Conservation (phyloP, 1,284 basidiomycete genomes). For the Ustilago tritici region DNA sequence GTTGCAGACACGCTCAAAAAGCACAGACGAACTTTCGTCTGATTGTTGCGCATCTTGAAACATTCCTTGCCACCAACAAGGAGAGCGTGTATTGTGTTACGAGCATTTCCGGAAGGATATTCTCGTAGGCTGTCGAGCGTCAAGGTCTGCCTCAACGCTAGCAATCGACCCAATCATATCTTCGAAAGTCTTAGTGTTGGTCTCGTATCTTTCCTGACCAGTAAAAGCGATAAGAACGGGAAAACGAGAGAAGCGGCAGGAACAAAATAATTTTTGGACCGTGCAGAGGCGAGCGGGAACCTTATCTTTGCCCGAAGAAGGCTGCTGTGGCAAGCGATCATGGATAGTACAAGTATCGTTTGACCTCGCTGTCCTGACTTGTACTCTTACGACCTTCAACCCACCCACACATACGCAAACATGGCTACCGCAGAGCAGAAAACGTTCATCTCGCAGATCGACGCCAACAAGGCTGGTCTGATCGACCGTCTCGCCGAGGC, state of each 20-base stretch:
- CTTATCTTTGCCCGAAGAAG: slow-evolving; percentile 16
- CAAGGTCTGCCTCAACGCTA: not conserved
- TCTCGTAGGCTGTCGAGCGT: not conserved
- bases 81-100: too few species aligned
- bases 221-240: slow-evolving; percentile 10
- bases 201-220: slow-evolving; percentile 8
- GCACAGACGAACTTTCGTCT: not conserved
- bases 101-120: not conserved
- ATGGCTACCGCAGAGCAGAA: slow-evolving; percentile 54
- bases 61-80: not conserved
- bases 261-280: slow-evolving; percentile 11
- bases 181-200: not conserved
- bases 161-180: not conserved
- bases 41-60: not conserved
- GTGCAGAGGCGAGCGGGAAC: slow-evolving; percentile 2
- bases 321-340: not conserved
- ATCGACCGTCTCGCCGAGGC: slow-evolving; percentile 65
- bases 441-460: slow-evolving; percentile 65
- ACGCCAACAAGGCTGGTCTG: slow-evolving; percentile 61
- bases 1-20: not conserved
- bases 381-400: not conserved
- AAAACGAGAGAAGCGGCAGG: slow-evolving; percentile 12
- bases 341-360: not conserved
- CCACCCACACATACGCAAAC: slow-evolving; percentile 6
- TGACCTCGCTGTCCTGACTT: not conserved